Evolutionary conservation across 495 filamentous ascomycete species (phyloP), one percentile per base, ranked within the genome.

Genomic region (Astrothelium subdiscretum): DNA sequence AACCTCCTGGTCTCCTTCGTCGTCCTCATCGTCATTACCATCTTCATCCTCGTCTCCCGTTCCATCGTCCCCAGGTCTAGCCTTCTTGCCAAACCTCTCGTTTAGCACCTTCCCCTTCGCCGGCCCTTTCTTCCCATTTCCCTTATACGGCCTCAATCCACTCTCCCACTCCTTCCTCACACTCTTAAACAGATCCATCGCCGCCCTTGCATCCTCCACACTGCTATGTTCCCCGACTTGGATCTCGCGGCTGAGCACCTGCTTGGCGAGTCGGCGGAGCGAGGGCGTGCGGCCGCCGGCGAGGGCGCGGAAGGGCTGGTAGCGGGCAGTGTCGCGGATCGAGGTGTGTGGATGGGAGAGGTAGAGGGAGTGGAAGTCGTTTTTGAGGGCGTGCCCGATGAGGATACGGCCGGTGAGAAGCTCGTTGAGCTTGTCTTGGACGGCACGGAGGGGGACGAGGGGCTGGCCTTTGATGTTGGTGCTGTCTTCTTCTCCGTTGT

Each of bases 141-240:
- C 65, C 73, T 76, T 65, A 71, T 68, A 51, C 76, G 73, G 27
- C 83, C 82, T 76, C 80, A 84, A 65, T 83, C 95, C 87, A 48
- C 80, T 72, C 69, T 98, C 94, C 69, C 97, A 96, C 13, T 80
- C 85, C 44, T 82, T 79, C 74, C 95, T 97, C 65, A 88, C 84
- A 57, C 82, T 80, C 64, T 87, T 78, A 69, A 95, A 97, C 52
- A 97, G 74, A 52, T 89, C 76, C 90, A 98, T 96, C 5, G 89
- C 84, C 29, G 87, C 90, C 67, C 89, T 75, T 1, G 94, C 92
- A 79, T 98, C 94, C 76, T 96, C 91, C 52, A 96, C 80, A 74
- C 81, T 88, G 63, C 72, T 85, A 77, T 90, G 87, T 58, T 81
- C 78, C 11, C 90, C 90, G 2, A 71, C 77, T 70, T 97, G 92